Percentiles rank a stretch among this genome's conserved stretches.
Conservation (phyloP, 345 rosid species). For the Syzygium jambos region DNA sequence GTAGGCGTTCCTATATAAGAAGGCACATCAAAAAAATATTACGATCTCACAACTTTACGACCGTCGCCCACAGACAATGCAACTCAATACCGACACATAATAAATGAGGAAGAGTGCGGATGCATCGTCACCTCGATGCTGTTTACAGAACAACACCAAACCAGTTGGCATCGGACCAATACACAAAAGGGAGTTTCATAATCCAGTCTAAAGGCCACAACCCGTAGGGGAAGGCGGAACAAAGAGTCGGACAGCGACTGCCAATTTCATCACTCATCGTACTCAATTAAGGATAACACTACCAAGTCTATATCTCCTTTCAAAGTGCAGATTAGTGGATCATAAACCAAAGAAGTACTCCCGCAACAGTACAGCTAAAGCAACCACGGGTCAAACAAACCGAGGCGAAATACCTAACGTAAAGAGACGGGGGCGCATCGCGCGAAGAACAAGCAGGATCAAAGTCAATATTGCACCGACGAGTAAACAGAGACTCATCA, state of each 20-base stretch:
- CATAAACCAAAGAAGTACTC: not conserved
- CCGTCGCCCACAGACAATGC: not conserved
- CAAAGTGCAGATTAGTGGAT: not conserved
- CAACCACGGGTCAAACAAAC: not conserved
- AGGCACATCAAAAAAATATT: not conserved
- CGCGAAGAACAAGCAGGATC: not conserved
- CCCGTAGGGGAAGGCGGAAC: not conserved
- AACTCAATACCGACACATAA: not conserved
- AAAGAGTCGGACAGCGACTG: not conserved
- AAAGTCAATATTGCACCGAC: not conserved
- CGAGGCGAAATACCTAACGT: not conserved
- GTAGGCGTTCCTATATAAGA: conserved; percentile 74
- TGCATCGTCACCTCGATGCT: not conserved
- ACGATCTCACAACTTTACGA: not conserved
- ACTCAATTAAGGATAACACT: not conserved
- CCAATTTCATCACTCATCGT: not conserved
- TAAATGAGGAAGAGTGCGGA: not conserved
- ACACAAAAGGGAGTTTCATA: not conserved
- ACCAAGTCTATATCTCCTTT: not conserved
- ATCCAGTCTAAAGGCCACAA: not conserved
- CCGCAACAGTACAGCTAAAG: not conserved
- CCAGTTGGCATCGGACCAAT: not conserved
- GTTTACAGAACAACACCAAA: not conserved
- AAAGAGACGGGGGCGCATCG: not conserved
- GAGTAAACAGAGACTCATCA: not conserved